Conservation (phyloP, 129 eudicot species). For the Mikania micrantha region DNA sequence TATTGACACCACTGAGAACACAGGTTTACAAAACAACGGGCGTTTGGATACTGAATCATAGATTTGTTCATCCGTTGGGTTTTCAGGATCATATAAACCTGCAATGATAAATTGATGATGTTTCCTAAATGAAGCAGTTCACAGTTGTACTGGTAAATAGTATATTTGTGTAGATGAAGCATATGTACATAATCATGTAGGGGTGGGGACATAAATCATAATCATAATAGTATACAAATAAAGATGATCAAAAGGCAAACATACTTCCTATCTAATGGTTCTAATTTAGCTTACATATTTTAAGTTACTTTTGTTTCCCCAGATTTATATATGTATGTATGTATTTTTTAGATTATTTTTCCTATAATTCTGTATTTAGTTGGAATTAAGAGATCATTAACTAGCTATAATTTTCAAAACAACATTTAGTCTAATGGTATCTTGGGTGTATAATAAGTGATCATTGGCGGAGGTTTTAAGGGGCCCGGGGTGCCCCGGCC, state of each 20-base stretch:
- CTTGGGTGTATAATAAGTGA: too few relatives aligned
- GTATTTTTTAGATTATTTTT: not conserved
- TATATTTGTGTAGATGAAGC: not conserved
- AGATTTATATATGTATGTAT: not conserved
- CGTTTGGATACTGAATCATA: slow-evolving; percentile 3
- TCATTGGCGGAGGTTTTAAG: too few relatives aligned
- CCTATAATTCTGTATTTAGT: not conserved
- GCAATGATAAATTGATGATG: not conserved
- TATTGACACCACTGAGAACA: not conserved
- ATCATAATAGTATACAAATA: slow-evolving; percentile 4
- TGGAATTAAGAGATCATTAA: too few relatives aligned
- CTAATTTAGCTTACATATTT: not conserved
- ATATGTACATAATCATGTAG: slow-evolving; percentile 20
- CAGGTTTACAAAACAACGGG: slow-evolving; percentile 31
- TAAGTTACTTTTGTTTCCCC: not conserved
- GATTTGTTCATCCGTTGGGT: not conserved
- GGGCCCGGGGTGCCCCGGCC: too few relatives aligned
- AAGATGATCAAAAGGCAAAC: not conserved
- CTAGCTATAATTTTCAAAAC: too few relatives aligned
- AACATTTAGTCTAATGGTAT: too few relatives aligned
- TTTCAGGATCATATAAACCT: slow-evolving; percentile 1
- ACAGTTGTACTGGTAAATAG: slow-evolving; percentile 20
- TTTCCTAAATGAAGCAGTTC: slow-evolving; percentile 2
- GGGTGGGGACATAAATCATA: not conserved
- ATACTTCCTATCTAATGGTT: not conserved